A percentile compares a stretch with the other conserved stretches of the same genome.
Evolutionary conservation across 306 rosid genomes (phyloP).

Genomic region (Fagus sylvatica): DNA sequence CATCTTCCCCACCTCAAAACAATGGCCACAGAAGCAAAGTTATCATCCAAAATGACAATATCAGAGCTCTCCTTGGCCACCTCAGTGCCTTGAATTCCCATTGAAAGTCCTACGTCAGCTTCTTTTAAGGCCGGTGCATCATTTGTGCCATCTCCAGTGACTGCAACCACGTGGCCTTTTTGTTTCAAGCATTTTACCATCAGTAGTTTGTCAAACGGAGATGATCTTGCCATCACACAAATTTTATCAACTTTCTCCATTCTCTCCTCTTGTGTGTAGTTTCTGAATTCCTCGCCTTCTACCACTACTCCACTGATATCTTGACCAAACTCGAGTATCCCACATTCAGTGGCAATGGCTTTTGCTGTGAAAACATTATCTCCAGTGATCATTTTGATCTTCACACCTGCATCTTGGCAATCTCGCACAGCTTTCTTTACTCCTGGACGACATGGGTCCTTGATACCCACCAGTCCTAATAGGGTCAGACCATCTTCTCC

Average conservation of each 20-base stretch:
- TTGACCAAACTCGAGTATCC: not conserved
- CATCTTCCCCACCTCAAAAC: constrained; percentile 37
- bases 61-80: constrained; percentile 34
- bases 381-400: constrained; percentile 28
- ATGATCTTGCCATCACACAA: constrained; percentile 31
- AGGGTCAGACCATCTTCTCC: constrained; percentile 16
- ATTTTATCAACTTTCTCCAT: constrained; percentile 19
- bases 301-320: constrained; percentile 1
- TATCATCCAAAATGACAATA: constrained; percentile 33
- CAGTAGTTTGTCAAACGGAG: constrained; percentile 22
- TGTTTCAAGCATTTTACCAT: constrained; percentile 31
- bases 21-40: constrained; percentile 20
- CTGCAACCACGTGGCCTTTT: constrained; percentile 29
- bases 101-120: constrained; percentile 32
- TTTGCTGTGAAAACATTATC: constrained; percentile 30
- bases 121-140: constrained; percentile 34
- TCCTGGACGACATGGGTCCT: constrained; percentile 26
- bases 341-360: constrained; percentile 28
- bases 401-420: constrained; percentile 22
- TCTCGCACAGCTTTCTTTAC: constrained; percentile 18
- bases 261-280: constrained; percentile 15
- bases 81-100: constrained; percentile 38
- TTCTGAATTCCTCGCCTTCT: constrained; percentile 21
- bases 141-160: constrained; percentile 35
- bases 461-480: constrained; percentile 20